phyloP scores from a whole-genome alignment of 148 eudicot species.

The Polygonum aviculare region DNA sequence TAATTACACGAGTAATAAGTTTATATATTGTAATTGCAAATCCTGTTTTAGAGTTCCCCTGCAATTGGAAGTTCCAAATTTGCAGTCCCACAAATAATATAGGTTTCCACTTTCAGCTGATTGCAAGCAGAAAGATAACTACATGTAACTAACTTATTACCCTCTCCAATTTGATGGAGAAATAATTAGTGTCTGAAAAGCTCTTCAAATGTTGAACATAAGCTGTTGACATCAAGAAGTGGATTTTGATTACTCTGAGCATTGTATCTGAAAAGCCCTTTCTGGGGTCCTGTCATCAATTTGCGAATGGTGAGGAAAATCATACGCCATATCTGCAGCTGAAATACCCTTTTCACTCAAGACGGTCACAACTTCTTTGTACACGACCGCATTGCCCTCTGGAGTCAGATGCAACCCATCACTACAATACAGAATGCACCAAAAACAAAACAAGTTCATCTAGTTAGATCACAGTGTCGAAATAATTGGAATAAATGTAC shows the following conservation, averaged over 20 bases:
- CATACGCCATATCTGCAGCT: slow-evolving; percentile 55
- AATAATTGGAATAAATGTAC: not conserved
- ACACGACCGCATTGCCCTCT: slow-evolving; percentile 70
- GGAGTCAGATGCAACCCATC: slow-evolving; percentile 87
- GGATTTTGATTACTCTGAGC: slow-evolving; percentile 12
- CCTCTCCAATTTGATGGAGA: not conserved
- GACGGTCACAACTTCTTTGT: slow-evolving; percentile 53
- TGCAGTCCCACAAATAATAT: not conserved
- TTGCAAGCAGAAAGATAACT: not conserved
- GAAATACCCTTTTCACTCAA: slow-evolving; percentile 43
- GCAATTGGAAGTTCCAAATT: not conserved
- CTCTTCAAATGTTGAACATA: not conserved
- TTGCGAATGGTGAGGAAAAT: slow-evolving; percentile 74
- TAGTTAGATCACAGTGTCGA: not conserved
- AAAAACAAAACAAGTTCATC: not conserved
- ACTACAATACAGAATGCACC: slow-evolving; percentile 31
- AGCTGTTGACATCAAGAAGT: not conserved
- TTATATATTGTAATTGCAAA: too few relatives aligned
- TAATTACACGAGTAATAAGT: too few relatives aligned
- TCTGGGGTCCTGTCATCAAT: slow-evolving; percentile 61
- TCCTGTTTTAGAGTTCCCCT: too few relatives aligned
- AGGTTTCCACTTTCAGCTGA: not conserved
- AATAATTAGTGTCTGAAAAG: too few relatives aligned
- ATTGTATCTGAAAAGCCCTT: slow-evolving; percentile 45
- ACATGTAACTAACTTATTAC: not conserved